These are phyloP conservation scores for Stagonosporopsis vannaccii DNA, from an alignment of 2,329 filamentous ascomycete genomes.

Conservation along the genomic window DNA sequence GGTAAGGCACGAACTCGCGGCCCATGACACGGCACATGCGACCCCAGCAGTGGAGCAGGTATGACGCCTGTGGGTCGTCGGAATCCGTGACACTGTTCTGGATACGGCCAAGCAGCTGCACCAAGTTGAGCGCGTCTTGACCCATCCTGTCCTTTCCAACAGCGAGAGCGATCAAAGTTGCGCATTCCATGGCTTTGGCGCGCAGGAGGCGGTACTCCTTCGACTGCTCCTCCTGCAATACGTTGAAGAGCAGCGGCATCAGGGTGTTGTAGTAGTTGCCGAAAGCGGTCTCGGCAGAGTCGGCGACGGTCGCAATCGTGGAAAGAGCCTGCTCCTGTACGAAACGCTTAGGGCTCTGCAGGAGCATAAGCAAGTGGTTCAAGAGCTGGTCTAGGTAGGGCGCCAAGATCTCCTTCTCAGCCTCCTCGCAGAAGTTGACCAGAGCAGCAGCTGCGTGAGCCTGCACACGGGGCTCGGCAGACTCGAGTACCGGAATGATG, in stretches of 20 bases:
- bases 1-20: constrained; percentile 88
- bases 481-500: constrained; percentile 91
- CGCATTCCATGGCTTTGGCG: constrained; percentile 99
- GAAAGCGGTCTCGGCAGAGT: constrained; percentile 94
- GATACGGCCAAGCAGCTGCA: constrained; percentile 85
- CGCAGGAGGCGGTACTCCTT: constrained; percentile 91
- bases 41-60: constrained; percentile 98
- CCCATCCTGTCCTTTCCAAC: constrained; percentile 94
- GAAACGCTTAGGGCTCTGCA: constrained; percentile 92
- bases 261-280: constrained; percentile 93
- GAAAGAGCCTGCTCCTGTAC: constrained; percentile 98
- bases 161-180: constrained; percentile 91
- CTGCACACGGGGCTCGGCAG: constrained; percentile 90
- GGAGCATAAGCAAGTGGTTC: constrained; percentile 81
- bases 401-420: constrained; percentile 88
- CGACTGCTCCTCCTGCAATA: constrained; percentile 86
- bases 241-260: constrained; percentile 93
- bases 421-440: constrained; percentile 99
- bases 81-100: constrained; percentile 82
- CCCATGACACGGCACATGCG: constrained; percentile 97
- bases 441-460: constrained; percentile 96
- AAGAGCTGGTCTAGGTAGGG: constrained; percentile 91
- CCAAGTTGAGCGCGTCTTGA: constrained; percentile 83
- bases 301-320: constrained; percentile 98
- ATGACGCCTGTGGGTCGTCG: constrained; percentile 95